Base-by-base conservation (phyloP, 495 filamentous ascomycete species). In the Podospora didyma region DNA sequence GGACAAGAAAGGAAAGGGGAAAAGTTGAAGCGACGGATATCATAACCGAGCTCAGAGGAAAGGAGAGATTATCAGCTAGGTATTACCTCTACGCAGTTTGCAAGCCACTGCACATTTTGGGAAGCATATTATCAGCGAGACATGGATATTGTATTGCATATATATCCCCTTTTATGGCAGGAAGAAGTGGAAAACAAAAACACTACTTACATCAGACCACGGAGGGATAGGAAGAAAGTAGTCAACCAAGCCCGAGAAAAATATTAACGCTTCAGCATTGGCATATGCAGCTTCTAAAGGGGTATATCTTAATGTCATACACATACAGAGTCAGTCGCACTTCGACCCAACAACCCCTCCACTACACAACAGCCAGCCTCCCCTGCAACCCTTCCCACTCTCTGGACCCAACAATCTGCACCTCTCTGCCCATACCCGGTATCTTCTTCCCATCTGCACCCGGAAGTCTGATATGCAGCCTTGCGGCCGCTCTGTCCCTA, bases 1-100 rank as follows among this genome's bases (percentile, higher is more conserved):
- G 67, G 76, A 82, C 62, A 73, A 77, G 52, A 76, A 79, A 59
- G 75, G 76, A 34, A 76, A 73, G 64, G 39, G 39, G 12, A 42
- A 31, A 41, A 11, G 49, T 9, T 31, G 26, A 31, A n/a, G n/a
- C n/a, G n/a, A n/a, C n/a, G n/a, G n/a, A n/a, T n/a, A n/a, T n/a
- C n/a, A n/a, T n/a, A n/a, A n/a, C n/a, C n/a, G n/a, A n/a, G n/a
- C n/a, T n/a, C n/a, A n/a, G n/a, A n/a, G n/a, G n/a, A n/a, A n/a
- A n/a, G n/a, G n/a, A n/a, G n/a, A n/a, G n/a, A n/a, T n/a, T n/a
- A n/a, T n/a, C n/a, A n/a, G n/a, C n/a, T n/a, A n/a, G n/a, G n/a
- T n/a, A n/a, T n/a, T n/a, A n/a, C n/a, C n/a, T n/a, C n/a, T n/a
- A n/a, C n/a, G n/a, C n/a, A n/a, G n/a, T n/a, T n/a, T n/a, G n/a